A percentile compares a stretch with the other conserved stretches of the same genome.
phyloP scores from a whole-genome alignment of 495 filamentous ascomycete genomes.

The Bacidia rubella region DNA sequence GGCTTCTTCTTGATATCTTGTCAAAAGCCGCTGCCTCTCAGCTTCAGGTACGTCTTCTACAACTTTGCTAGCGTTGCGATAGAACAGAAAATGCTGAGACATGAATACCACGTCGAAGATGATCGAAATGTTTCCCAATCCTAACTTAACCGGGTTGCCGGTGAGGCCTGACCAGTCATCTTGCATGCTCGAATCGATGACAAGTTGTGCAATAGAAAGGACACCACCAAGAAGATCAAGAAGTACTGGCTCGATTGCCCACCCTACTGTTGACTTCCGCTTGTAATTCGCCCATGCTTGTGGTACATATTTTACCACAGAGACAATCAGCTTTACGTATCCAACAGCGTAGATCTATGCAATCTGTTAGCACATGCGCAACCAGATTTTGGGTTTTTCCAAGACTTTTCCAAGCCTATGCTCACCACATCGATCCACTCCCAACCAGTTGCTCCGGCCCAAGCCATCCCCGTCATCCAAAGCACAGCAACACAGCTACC shows the following conservation, averaged over 20 bases:
- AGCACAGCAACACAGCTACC: constrained; percentile 48
- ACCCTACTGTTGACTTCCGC: constrained; percentile 71
- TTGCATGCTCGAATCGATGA: constrained; percentile 74
- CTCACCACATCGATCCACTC: constrained; percentile 73
- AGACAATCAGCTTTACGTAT: constrained; percentile 80
- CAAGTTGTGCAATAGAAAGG: constrained; percentile 67
- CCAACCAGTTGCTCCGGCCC: constrained; percentile 40
- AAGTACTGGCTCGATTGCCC: constrained; percentile 77
- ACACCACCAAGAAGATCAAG: constrained; percentile 71
- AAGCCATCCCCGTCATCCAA: constrained; percentile 41
- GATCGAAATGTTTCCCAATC: constrained; percentile 68
- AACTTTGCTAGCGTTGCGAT: constrained; percentile 27
- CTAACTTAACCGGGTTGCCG: constrained; percentile 86
- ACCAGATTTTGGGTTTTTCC: too few relatives aligned
- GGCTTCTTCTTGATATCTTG: constrained; percentile 6
- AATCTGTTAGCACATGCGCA: neutral
- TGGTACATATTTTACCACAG: constrained; percentile 81
- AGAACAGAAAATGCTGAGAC: constrained; percentile 74
- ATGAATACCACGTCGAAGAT: constrained; percentile 81
- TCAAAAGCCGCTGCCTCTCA: constrained; percentile 6
- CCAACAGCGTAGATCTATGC: constrained; percentile 62
- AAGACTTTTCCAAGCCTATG: constrained; percentile 13
- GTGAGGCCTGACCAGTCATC: constrained; percentile 77
- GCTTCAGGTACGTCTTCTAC: constrained; percentile 10
- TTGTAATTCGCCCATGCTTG: constrained; percentile 73